Evolutionary conservation across 257 asterid species (phyloP), one percentile per base, ranked within the genome.

Genomic region (Galeopsis tetrahit): DNA sequence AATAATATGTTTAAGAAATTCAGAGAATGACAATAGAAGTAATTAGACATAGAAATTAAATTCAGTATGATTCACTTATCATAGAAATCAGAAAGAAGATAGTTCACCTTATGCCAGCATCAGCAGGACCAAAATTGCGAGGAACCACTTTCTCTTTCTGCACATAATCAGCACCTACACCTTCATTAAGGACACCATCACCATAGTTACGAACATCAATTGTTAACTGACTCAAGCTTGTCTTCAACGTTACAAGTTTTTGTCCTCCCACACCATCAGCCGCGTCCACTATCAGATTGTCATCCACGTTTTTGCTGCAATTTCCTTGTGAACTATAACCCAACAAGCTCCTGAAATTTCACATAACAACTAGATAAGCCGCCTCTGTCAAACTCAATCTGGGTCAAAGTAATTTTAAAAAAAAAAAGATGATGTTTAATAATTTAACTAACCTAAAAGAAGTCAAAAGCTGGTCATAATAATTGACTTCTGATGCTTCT

Each of bases 261-360:
- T 82, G 91, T 78, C 97, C 98, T 71, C 99, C 99, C 49, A 90
- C 96, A 9, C 99, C 99, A 80, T 92, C 92, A 69, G 99, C 90
- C 33, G 90, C 98, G 69, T 95, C 99, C 71, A 92, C 94, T 46
- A 92, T 86, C 77, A 92, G 77, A 72, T 83, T 86, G 75, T 77
- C 85, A 72, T 61, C 61, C 61, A 69, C 78, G 61, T 70, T 73
- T 62, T 63, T 66, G 46, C 75, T 67, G 70, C 59, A 28, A 57
- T 66, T 75, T 67, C 75, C 88, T 75, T 56, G 90, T 21, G 97
- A 95, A 68, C 82, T 77, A 81, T 85, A 79, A 73, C 85, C 97
- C 85, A 90, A 55, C 87, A 92, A 82, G 78, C 84, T 86, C 85
- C 97, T 89, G 82, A 61, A 58, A 63, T 68, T 78, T 62, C 31